Percentiles rank a stretch among this genome's conserved stretches.
phyloP scores from a whole-genome alignment of 2,329 filamentous ascomycete genomes.

The Penicillium sclerotiorum region DNA sequence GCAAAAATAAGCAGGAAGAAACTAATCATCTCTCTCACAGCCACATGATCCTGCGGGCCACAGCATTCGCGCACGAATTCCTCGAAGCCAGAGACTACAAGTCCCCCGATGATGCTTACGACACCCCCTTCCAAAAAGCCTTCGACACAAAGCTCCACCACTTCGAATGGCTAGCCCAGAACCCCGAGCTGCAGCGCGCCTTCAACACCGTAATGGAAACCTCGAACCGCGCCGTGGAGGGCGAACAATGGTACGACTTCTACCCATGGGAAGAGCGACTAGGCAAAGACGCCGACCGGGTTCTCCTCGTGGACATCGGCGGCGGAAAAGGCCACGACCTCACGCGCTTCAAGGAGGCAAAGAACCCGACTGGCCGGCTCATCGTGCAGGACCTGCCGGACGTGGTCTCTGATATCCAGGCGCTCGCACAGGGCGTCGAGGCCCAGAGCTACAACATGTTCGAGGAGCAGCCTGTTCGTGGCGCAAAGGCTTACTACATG shows the following conservation, averaged over 20 bases:
- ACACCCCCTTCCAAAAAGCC: slow-evolving; percentile 34
- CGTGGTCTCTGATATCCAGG: slow-evolving; percentile 11
- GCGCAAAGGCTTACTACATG: slow-evolving; percentile 22
- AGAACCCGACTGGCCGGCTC: slow-evolving; percentile 7
- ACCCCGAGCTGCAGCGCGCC: neutral
- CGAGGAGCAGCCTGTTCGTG: slow-evolving; percentile 2
- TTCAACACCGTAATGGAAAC: neutral
- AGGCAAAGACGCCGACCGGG: slow-evolving; percentile 6
- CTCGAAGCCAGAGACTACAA: slow-evolving; percentile 33
- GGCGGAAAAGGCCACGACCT: slow-evolving; percentile 21
- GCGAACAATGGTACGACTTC: slow-evolving; percentile 3
- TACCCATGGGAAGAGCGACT: slow-evolving; percentile 2
- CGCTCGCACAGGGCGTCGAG: neutral
- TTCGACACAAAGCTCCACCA: slow-evolving; percentile 7
- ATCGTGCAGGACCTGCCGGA: slow-evolving; percentile 18
- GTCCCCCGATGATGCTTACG: slow-evolving; percentile 28
- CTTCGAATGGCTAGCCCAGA: slow-evolving; percentile 8
- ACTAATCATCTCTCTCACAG: too few species aligned
- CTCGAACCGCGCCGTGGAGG: neutral
- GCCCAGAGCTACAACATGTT: neutral
- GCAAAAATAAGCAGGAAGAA: too few species aligned
- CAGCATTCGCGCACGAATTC: slow-evolving; percentile 27
- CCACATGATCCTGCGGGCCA: slow-evolving; percentile 14
- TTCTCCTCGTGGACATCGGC: slow-evolving; percentile 24
- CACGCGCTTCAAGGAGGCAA: slow-evolving; percentile 3